Conservation (phyloP, 2,329 filamentous ascomycete genomes). For the Teratosphaeria nubilosa region DNA sequence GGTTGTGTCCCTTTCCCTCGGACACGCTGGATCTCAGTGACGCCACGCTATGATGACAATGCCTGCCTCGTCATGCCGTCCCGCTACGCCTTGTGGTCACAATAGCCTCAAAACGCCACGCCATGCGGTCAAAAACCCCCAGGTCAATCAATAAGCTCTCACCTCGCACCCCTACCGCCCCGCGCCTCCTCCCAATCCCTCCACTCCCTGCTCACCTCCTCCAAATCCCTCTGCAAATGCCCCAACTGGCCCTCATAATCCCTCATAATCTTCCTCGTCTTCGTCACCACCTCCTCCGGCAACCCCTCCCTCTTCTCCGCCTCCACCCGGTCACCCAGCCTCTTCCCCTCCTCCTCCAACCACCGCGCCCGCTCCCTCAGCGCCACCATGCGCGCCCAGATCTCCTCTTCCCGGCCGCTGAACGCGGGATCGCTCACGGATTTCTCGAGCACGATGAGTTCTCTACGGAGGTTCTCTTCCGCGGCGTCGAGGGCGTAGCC, state of each 20-base stretch:
- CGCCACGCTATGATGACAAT: too few species aligned
- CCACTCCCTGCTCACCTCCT: slow-evolving; percentile 49
- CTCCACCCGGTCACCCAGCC: slow-evolving; percentile 43
- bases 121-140: background rate
- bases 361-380: slow-evolving; percentile 62
- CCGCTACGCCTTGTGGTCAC: too few species aligned
- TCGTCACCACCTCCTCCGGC: slow-evolving; percentile 59
- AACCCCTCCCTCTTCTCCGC: slow-evolving; percentile 40
- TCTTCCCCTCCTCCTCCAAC: slow-evolving; percentile 64
- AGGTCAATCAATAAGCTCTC: background rate
- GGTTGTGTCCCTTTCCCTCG: too few species aligned
- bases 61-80: too few species aligned
- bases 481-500: slow-evolving; percentile 71
- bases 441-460: slow-evolving; percentile 59
- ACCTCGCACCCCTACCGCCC: background rate
- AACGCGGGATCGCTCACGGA: slow-evolving; percentile 64
- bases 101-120: background rate
- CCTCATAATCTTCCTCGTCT: slow-evolving; percentile 70
- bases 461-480: slow-evolving; percentile 67
- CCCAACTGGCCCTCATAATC: slow-evolving; percentile 72
- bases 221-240: slow-evolving; percentile 60
- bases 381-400: slow-evolving; percentile 72
- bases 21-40: too few species aligned
- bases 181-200: slow-evolving; percentile 40
- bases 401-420: slow-evolving; percentile 67